Base-by-base conservation (phyloP, 1,139 yeast species). In the Blastobotrys petasosporus region DNA sequence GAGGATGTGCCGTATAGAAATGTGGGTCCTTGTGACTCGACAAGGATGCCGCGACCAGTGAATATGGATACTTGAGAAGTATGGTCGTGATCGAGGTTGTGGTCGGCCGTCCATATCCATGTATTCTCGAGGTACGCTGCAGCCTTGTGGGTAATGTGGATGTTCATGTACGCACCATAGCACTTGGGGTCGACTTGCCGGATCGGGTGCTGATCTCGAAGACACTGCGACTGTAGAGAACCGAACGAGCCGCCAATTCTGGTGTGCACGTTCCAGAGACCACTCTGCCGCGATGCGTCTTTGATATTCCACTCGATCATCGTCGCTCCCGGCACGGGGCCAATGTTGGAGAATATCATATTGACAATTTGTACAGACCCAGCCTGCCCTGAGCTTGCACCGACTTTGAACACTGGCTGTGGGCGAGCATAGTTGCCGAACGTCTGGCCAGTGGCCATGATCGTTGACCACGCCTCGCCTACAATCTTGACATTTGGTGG, bases 81-180 rank as follows among this genome's bases (percentile, higher is more conserved):
- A 25, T 48, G 50, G 35, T 46, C 48, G 25, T 20, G 25, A 7
- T 20, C 25, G 7, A 20, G 25, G 25, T 20, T 20, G 25, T 20
- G 25, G 25, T 20, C 25, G 11, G 50, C 51, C n/a, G 51, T 48
- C 51, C 49, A 46, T 11, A 44, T 42, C 51, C 51, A 48, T 47
- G 46, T 42, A 36, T 48, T 45, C 34, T 48, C 51, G 30, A 46
- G 32, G 32, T 48, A 48, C 9, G 44, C 43, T 5, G 49, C 41
- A 4, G 49, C 49, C 10, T 46, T 32, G 9, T 44, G 45, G 23
- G 41, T 40, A 15, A 48, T 25, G 34, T 48, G 51, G 28, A 48
- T 37, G 5, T 31, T 36, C 32, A 48, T 12, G 39, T 46, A 48
- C 2, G 49, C 40, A 13, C 50, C 49, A 32, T 43, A 16, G 32